Percentiles rank a stretch among this genome's conserved stretches.
phyloP scores from a whole-genome alignment of 805 yeast genomes.

The Sungouiozyma ichnusensis region DNA sequence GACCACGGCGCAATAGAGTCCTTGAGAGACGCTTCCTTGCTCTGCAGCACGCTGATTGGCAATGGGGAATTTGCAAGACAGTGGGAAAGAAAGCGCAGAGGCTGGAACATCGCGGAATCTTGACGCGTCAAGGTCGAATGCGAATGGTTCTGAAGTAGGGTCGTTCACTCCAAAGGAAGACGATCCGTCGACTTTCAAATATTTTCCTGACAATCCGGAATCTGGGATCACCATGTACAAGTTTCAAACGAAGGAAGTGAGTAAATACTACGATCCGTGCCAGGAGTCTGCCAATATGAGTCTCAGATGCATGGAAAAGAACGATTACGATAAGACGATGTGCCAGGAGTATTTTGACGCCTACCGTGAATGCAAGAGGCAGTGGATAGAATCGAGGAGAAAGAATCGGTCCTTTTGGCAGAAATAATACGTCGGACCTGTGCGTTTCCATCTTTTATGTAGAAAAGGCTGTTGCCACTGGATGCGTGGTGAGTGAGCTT shows the following conservation, averaged over 20 bases:
- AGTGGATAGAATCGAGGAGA: conserved; percentile 44
- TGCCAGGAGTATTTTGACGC: conserved; percentile 84
- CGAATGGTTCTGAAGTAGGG: neutral
- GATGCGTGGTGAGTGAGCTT: too few species aligned
- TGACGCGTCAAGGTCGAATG: too few species aligned
- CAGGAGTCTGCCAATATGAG: conserved; percentile 83
- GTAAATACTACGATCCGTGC: conserved; percentile 88
- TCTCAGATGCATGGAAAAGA: conserved; percentile 68
- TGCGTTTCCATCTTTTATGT: neutral
- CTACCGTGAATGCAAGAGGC: conserved; percentile 81
- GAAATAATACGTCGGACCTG: conserved; percentile 2
- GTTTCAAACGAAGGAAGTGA: conserved; percentile 66
- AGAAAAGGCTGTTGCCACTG: too few species aligned
- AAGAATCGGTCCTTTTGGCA: conserved; percentile 27
- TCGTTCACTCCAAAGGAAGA: conserved; percentile 5
- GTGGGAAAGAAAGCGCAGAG: neutral
- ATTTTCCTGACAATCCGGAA: conserved; percentile 78
- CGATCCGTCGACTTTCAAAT: conserved; percentile 17
- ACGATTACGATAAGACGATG: conserved; percentile 56
- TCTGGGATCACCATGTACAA: conserved; percentile 54
- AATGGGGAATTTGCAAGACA: neutral
- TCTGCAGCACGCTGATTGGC: too few species aligned
- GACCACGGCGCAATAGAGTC: neutral
- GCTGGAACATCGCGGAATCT: too few species aligned
- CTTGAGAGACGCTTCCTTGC: neutral